These are phyloP conservation scores for Dryas octopetala DNA, from an alignment of 306 rosid genomes.

Conservation along the genomic window DNA sequence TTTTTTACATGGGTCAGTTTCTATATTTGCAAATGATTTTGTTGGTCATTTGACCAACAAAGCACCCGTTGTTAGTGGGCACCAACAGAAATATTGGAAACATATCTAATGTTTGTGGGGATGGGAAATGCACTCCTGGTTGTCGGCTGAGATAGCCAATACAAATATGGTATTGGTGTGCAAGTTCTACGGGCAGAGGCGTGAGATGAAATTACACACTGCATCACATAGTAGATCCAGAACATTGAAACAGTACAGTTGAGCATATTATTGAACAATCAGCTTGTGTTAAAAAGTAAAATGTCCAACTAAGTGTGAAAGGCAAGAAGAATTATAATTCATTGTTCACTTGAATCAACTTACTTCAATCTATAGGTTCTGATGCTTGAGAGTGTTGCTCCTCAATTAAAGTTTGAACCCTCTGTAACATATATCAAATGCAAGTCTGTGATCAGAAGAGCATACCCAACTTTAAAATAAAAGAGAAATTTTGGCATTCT, in stretches of 20 bases:
- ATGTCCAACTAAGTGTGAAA: not conserved
- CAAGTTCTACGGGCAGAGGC: not conserved
- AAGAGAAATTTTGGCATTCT: constrained; percentile 16
- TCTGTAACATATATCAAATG: constrained; percentile 50
- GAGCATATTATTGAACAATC: not conserved
- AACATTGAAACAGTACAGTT: not conserved
- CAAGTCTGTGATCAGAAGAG: constrained; percentile 20
- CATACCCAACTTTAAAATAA: not conserved
- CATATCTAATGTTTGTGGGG: not conserved
- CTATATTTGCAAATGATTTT: not conserved
- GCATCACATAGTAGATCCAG: not conserved
- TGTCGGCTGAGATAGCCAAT: not conserved
- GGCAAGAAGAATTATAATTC: constrained; percentile 8
- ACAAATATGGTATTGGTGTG: not conserved
- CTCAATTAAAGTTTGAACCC: constrained; percentile 66
- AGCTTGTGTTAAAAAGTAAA: not conserved
- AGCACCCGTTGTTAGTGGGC: not conserved
- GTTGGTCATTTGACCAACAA: not conserved
- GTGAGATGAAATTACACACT: not conserved
- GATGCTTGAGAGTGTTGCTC: constrained; percentile 55
- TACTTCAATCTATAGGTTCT: constrained; percentile 53
- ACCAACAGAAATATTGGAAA: not conserved
- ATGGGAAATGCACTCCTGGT: not conserved
- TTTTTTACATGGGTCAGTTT: not conserved
- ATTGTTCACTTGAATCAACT: constrained; percentile 7